These are phyloP conservation scores for Russula dissimulans DNA, from an alignment of 768 basidiomycete species.

Conservation along the genomic window DNA sequence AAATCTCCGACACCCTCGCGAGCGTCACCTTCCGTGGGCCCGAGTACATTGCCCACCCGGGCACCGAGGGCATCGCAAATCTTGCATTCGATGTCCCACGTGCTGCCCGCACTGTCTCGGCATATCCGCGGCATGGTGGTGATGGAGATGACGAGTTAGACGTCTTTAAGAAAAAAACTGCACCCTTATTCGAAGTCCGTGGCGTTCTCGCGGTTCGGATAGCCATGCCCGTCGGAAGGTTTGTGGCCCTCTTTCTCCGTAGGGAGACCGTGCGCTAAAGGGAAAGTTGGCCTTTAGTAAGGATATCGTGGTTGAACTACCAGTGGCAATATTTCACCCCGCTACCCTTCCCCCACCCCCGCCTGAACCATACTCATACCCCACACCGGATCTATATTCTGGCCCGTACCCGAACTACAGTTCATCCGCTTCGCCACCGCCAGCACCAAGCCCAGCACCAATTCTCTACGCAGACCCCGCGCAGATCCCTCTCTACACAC, in stretches of 20 bases:
- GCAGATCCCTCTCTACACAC: slow-evolving; percentile 27
- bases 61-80: slow-evolving; percentile 68
- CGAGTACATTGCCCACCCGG: slow-evolving; percentile 67
- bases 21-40: slow-evolving; percentile 63
- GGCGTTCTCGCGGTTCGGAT: slow-evolving; percentile 56
- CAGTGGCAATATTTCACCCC: slow-evolving; percentile 57
- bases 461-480: slow-evolving; percentile 22
- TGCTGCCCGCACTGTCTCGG: slow-evolving; percentile 52
- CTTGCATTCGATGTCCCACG: slow-evolving; percentile 75
- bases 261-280: not conserved
- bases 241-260: slow-evolving; percentile 29
- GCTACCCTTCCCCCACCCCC: slow-evolving; percentile 40
- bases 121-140: slow-evolving; percentile 50
- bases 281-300: slow-evolving; percentile 38
- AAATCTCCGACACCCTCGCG: slow-evolving; percentile 58
- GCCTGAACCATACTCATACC: slow-evolving; percentile 13
- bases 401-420: not conserved
- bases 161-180: not conserved
- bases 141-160: slow-evolving; percentile 31
- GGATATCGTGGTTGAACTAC: slow-evolving; percentile 56
- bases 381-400: not conserved
- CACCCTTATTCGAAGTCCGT: slow-evolving; percentile 56
- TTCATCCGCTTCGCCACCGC: slow-evolving; percentile 21
- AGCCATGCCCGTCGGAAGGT: slow-evolving; percentile 70
- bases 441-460: slow-evolving; percentile 6